These are phyloP conservation scores for Haberlea rhodopensis DNA, from an alignment of 257 asterid genomes.

Conservation along the genomic window DNA sequence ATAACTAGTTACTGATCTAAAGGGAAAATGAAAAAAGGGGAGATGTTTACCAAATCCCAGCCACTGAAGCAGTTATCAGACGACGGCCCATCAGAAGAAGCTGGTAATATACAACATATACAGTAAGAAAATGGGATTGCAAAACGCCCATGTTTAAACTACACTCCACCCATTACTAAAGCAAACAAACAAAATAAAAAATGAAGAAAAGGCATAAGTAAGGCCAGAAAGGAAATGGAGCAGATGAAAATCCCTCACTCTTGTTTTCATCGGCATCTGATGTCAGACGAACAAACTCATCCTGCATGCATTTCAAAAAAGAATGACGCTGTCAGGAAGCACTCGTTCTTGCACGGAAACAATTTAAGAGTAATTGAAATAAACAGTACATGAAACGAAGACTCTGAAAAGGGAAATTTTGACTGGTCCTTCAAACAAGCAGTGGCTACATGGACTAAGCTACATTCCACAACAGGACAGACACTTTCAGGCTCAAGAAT, in stretches of 20 bases:
- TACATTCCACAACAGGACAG: conserved; percentile 22
- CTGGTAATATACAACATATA: conserved; percentile 36
- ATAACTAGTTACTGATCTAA: not conserved
- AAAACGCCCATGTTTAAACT: conserved; percentile 20
- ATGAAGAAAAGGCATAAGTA: conserved; percentile 14
- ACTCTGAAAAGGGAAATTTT: conserved; percentile 25
- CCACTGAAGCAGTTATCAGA: conserved; percentile 34
- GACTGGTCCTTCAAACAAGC: conserved; percentile 28
- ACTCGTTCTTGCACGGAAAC: conserved; percentile 11
- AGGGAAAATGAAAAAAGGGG: conserved; percentile 14
- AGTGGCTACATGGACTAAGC: conserved; percentile 30
- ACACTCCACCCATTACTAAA: conserved; percentile 21
- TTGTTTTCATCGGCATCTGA: conserved; percentile 41
- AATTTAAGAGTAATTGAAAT: conserved; percentile 16
- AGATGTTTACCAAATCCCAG: conserved; percentile 41
- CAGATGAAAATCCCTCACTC: conserved; percentile 46
- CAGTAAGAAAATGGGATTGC: conserved; percentile 26
- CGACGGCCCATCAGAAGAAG: conserved; percentile 39
- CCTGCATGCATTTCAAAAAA: conserved; percentile 44
- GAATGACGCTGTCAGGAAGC: conserved; percentile 26
- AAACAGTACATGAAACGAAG: conserved; percentile 34
- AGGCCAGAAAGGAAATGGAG: conserved; percentile 21
- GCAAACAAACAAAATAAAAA: not conserved
- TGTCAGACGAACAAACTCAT: conserved; percentile 35
- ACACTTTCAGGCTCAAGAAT: conserved; percentile 23